Percentiles rank a stretch among this genome's conserved stretches.
These are phyloP conservation scores for Oropetium thomaeum DNA, from an alignment of 176 grass and related monocot genomes.

Conservation along the genomic window DNA sequence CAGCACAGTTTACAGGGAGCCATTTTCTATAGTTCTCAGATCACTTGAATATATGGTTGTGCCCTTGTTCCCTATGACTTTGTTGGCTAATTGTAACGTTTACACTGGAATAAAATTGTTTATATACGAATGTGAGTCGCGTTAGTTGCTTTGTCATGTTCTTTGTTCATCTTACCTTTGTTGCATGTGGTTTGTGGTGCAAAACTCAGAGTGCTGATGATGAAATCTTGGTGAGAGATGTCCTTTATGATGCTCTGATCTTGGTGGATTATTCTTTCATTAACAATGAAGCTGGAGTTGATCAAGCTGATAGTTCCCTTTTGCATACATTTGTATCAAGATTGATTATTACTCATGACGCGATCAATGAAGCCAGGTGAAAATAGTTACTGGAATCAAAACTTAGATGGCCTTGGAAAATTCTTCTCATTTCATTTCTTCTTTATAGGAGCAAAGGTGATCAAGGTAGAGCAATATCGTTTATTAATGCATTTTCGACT, in stretches of 20 bases:
- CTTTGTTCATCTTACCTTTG: slow-evolving; percentile 23
- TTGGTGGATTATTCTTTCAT: slow-evolving; percentile 94
- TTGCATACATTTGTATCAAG: slow-evolving; percentile 65
- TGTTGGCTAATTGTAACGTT: not conserved
- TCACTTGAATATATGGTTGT: not conserved
- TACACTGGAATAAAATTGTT: not conserved
- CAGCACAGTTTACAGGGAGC: not conserved
- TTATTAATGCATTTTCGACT: slow-evolving; percentile 77
- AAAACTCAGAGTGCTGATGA: slow-evolving; percentile 60
- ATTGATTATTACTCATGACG: slow-evolving; percentile 83
- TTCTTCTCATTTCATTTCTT: slow-evolving; percentile 42
- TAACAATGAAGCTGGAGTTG: slow-evolving; percentile 57
- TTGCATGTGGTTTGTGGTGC: slow-evolving; percentile 23
- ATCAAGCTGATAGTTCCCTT: slow-evolving; percentile 58
- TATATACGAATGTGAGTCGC: slow-evolving; percentile 10
- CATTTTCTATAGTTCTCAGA: not conserved
- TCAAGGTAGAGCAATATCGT: slow-evolving; percentile 66
- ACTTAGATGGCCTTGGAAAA: not conserved
- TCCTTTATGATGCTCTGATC: slow-evolving; percentile 89
- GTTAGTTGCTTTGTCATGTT: not conserved
- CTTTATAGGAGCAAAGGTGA: slow-evolving; percentile 80
- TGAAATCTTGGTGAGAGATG: slow-evolving; percentile 75
- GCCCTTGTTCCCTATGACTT: not conserved
- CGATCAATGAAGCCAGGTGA: slow-evolving; percentile 79
- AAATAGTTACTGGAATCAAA: slow-evolving; percentile 11